Percentiles rank a stretch among this genome's conserved stretches.
phyloP scores from a whole-genome alignment of 176 grass and related monocot species.

The Melocanna baccifera region DNA sequence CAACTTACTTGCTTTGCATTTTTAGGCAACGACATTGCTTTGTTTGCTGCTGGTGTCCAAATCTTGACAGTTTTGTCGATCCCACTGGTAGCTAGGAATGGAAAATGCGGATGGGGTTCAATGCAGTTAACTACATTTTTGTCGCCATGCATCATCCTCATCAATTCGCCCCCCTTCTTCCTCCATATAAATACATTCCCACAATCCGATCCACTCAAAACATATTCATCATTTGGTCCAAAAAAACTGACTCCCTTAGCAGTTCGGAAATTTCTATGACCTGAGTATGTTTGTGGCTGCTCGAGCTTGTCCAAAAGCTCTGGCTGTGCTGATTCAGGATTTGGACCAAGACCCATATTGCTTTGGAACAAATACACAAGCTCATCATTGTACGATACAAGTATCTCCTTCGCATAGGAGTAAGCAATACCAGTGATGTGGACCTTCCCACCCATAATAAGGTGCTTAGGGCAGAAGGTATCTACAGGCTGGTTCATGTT shows the following conservation, averaged over 20 bases:
- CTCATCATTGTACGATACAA: conserved; percentile 85
- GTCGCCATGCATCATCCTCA: conserved; percentile 74
- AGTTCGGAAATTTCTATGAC: conserved; percentile 78
- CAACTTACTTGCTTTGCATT: conserved; percentile 56
- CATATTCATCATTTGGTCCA: conserved; percentile 73
- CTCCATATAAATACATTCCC: conserved; percentile 85
- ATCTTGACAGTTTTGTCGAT: conserved; percentile 67
- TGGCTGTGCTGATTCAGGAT: conserved; percentile 33
- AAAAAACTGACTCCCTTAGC: conserved; percentile 87
- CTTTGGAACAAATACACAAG: conserved; percentile 70
- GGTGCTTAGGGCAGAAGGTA: conserved; percentile 69
- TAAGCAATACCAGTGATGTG: conserved; percentile 73
- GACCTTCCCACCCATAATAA: conserved; percentile 47
- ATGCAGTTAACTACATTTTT: conserved; percentile 67
- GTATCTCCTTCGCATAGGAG: conserved; percentile 62
- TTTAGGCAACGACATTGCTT: conserved; percentile 38
- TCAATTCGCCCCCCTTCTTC: conserved; percentile 69
- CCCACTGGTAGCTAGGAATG: conserved; percentile 77
- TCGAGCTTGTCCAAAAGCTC: conserved; percentile 39
- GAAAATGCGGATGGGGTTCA: conserved; percentile 65
- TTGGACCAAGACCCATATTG: conserved; percentile 57
- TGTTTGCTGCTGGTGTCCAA: conserved; percentile 52
- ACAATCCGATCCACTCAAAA: conserved; percentile 83
- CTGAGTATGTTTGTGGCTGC: conserved; percentile 54
- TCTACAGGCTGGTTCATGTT: conserved; percentile 48